A percentile compares a stretch with the other conserved stretches of the same genome.
Conservation (phyloP, 2,329 filamentous ascomycete genomes). For the Fusarium euwallaceae region DNA sequence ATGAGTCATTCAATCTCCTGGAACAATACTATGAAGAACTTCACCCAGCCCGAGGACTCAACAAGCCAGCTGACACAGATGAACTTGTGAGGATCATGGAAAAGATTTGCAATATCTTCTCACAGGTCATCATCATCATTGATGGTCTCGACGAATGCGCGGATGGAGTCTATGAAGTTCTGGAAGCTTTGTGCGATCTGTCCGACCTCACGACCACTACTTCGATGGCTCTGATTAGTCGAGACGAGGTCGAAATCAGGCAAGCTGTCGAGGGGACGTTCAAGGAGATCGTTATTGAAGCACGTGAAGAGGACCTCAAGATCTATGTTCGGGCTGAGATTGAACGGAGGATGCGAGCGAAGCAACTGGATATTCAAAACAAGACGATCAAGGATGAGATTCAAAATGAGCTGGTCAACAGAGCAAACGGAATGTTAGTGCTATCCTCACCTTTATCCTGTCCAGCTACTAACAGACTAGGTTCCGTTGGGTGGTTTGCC, state of each 20-base stretch:
- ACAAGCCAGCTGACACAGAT: neutral
- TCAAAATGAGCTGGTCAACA: neutral
- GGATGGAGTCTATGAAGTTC: neutral
- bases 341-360: neutral
- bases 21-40: neutral
- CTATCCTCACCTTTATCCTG: too few relatives aligned
- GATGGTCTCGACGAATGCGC: neutral
- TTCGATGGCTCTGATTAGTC: neutral
- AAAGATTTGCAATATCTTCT: neutral
- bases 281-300: neutral
- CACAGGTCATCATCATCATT: neutral
- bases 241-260: neutral
- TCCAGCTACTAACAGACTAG: neutral
- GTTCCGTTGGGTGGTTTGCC: neutral
- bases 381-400: neutral
- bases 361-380: neutral
- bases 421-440: neutral
- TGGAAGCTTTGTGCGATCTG: neutral
- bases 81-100: neutral
- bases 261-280: neutral
- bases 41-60: neutral
- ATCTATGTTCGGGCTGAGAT: neutral
- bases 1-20: neutral
- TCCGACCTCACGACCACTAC: neutral
- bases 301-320: neutral